Conservation (phyloP, 176 grass and related monocot genomes). For the Raddia guianensis region DNA sequence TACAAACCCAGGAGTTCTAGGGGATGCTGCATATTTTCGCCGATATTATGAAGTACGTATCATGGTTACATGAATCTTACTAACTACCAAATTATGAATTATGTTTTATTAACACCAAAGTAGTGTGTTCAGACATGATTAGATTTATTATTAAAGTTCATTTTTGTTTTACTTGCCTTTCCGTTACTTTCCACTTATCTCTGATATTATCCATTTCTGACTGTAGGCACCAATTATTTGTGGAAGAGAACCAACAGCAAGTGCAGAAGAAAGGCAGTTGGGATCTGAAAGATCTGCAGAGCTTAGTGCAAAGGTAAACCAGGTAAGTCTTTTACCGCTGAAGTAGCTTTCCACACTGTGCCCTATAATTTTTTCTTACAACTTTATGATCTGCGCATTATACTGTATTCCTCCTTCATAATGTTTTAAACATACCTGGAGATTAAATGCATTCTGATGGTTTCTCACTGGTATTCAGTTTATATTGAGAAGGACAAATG, state of each 20-base stretch:
- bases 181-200: constrained; percentile 37
- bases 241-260: constrained; percentile 85
- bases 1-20: constrained; percentile 93
- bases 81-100: constrained; percentile 27
- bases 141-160: neutral
- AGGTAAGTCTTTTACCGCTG: constrained; percentile 53
- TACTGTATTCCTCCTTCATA: constrained; percentile 14
- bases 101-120: neutral
- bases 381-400: constrained; percentile 21
- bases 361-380: neutral
- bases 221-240: constrained; percentile 79
- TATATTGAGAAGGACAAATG: constrained; percentile 92
- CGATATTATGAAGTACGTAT: constrained; percentile 89
- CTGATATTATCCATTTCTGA: constrained; percentile 23
- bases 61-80: neutral
- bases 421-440: constrained; percentile 7
- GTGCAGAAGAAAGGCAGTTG: constrained; percentile 80
- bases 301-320: constrained; percentile 92
- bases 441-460: constrained; percentile 35
- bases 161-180: neutral
- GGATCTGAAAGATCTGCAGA: constrained; percentile 87
- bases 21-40: constrained; percentile 83
- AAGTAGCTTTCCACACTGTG: constrained; percentile 14
- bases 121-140: constrained; percentile 6
- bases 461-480: constrained; percentile 73